A percentile compares a stretch with the other conserved stretches of the same genome.
phyloP scores from a whole-genome alignment of 2,329 filamentous ascomycete genomes.

The Zalaria obscura region DNA sequence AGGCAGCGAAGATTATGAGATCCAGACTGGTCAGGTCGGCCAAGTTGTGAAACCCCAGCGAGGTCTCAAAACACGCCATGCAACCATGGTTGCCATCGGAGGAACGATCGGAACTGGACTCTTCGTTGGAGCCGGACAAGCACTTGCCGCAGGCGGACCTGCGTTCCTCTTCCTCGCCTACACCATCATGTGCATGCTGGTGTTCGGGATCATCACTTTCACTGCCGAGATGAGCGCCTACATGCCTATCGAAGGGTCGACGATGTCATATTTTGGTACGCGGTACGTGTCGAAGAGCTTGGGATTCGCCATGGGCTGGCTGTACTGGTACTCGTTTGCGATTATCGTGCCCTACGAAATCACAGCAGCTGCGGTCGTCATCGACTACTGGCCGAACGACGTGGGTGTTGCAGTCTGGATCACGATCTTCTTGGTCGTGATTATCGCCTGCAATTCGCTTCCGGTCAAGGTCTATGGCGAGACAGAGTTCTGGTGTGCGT shows the following conservation, averaged over 20 bases:
- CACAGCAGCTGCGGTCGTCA: constrained; percentile 31
- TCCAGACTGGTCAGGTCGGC: not conserved
- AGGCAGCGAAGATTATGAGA: not conserved
- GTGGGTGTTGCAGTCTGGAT: constrained; percentile 30
- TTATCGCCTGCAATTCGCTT: constrained; percentile 27
- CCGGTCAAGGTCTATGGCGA: constrained; percentile 36
- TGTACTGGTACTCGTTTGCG: constrained; percentile 33
- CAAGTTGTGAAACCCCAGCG: too few species aligned
- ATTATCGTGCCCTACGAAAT: constrained; percentile 33
- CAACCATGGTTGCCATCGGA: not conserved
- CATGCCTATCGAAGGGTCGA: constrained; percentile 36
- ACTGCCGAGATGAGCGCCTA: constrained; percentile 45
- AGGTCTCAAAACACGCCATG: not conserved
- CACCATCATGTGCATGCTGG: constrained; percentile 21
- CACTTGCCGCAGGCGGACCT: constrained; percentile 14
- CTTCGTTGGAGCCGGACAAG: constrained; percentile 15
- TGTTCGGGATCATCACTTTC: constrained; percentile 27
- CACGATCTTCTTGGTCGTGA: constrained; percentile 16
- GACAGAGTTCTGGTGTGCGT: constrained; percentile 37
- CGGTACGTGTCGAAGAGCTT: constrained; percentile 43
- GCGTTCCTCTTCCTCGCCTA: constrained; percentile 24
- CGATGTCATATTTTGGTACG: constrained; percentile 40
- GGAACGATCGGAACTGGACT: constrained; percentile 14
- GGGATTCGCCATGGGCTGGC: constrained; percentile 33
- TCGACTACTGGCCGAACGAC: constrained; percentile 23